Conservation (phyloP, 1,284 basidiomycete genomes). For the Irpex sp. region DNA sequence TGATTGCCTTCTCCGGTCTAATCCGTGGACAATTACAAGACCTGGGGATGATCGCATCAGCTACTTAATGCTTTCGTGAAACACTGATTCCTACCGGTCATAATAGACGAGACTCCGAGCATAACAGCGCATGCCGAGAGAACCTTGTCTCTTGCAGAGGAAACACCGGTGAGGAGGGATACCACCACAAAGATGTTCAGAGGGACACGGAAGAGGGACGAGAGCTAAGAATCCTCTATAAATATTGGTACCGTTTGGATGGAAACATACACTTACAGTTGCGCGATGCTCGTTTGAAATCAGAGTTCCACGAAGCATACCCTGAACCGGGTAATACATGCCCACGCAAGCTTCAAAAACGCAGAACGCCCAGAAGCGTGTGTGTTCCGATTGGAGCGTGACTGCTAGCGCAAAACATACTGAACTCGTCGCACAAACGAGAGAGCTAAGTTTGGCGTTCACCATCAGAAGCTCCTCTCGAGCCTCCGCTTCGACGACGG, state of each 20-base stretch:
- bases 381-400: conserved; percentile 37
- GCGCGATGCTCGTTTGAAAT: conserved; percentile 74
- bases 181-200: conserved; percentile 71
- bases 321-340: conserved; percentile 76
- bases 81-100: conserved; percentile 37
- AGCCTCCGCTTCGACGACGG: conserved; percentile 20
- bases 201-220: conserved; percentile 70
- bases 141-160: conserved; percentile 58
- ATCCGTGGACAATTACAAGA: conserved; percentile 13
- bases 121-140: conserved; percentile 56
- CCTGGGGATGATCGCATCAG: not conserved
- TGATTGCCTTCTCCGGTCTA: conserved; percentile 8
- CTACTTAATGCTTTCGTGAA: conserved; percentile 2
- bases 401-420: conserved; percentile 54
- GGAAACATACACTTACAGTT: conserved; percentile 43
- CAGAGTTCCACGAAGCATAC: conserved; percentile 66
- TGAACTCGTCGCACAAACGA: conserved; percentile 57
- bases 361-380: conserved; percentile 72
- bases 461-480: conserved; percentile 45
- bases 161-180: conserved; percentile 68
- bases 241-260: not conserved
- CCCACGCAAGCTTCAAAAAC: conserved; percentile 73
- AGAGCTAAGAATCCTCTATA: conserved; percentile 40
- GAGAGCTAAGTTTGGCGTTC: conserved; percentile 65
- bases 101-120: conserved; percentile 57